These are phyloP conservation scores for Ceratocystis alfenasii DNA, from an alignment of 2,329 filamentous ascomycete species.

Conservation along the genomic window DNA sequence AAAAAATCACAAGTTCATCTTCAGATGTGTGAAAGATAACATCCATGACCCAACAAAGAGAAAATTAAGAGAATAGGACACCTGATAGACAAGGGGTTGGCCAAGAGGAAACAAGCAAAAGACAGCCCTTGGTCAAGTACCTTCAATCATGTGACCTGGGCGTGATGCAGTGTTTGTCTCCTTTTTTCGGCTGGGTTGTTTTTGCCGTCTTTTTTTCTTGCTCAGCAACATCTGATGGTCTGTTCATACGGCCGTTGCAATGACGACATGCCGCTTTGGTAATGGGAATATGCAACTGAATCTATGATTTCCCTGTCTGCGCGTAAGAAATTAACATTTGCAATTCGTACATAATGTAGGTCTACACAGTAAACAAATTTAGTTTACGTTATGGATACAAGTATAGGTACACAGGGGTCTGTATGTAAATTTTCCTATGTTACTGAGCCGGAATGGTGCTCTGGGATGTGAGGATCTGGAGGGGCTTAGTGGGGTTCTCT, in stretches of 20 bases:
- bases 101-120: neutral
- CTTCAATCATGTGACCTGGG: neutral
- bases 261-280: slow-evolving; percentile 1
- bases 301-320: neutral
- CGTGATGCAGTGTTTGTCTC: neutral
- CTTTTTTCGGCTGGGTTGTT: neutral
- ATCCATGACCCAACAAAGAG: neutral
- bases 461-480: neutral
- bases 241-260: neutral
- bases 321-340: neutral
- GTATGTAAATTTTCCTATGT: neutral
- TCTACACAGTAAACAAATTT: neutral
- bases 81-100: too few species aligned
- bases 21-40: neutral
- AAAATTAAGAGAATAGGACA: neutral
- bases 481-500: neutral
- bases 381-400: neutral
- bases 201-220: neutral
- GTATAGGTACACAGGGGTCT: neutral
- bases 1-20: neutral
- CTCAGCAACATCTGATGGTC: neutral
- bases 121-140: slow-evolving; percentile 5
- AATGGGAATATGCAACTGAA: neutral
- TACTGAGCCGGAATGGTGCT: neutral
- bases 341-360: neutral